Conservation (phyloP, 768 basidiomycete species). For the Candolleomyces aberdarensis region DNA sequence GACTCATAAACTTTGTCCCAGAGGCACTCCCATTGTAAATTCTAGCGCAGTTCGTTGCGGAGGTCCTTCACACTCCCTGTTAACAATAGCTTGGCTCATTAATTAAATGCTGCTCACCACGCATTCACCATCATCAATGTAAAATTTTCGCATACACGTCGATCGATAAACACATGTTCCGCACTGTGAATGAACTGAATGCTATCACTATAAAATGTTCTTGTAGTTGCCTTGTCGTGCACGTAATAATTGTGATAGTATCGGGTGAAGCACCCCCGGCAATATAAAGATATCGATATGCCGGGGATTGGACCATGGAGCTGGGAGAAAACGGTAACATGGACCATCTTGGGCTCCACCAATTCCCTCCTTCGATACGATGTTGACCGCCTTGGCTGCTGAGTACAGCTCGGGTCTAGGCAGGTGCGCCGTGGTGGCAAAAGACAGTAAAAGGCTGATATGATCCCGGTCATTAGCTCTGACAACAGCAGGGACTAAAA, state of each 20-base stretch:
- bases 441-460: conserved; percentile 6
- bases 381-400: not conserved
- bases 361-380: conserved; percentile 1
- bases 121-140: conserved; percentile 12
- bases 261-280: conserved; percentile 26
- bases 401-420: conserved; percentile 9
- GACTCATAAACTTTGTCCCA: not conserved
- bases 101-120: conserved; percentile 4
- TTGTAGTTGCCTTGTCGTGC: conserved; percentile 11
- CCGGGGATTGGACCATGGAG: conserved; percentile 22
- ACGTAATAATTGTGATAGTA: conserved; percentile 27
- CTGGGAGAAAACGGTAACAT: conserved; percentile 17
- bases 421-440: conserved; percentile 11
- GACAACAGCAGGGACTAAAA: not conserved
- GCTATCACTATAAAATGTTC: conserved; percentile 17
- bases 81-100: not conserved
- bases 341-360: conserved; percentile 8
- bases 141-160: conserved; percentile 5
- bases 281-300: conserved; percentile 19
- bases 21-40: conserved; percentile 22
- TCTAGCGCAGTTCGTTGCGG: conserved; percentile 25
- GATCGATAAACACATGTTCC: conserved; percentile 7
- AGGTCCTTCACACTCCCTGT: conserved; percentile 12
- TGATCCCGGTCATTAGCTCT: not conserved
- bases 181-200: conserved; percentile 7